A percentile compares a stretch with the other conserved stretches of the same genome.
phyloP scores from a whole-genome alignment of 2,329 filamentous ascomycete species.

The Xylaria hypoxylon region DNA sequence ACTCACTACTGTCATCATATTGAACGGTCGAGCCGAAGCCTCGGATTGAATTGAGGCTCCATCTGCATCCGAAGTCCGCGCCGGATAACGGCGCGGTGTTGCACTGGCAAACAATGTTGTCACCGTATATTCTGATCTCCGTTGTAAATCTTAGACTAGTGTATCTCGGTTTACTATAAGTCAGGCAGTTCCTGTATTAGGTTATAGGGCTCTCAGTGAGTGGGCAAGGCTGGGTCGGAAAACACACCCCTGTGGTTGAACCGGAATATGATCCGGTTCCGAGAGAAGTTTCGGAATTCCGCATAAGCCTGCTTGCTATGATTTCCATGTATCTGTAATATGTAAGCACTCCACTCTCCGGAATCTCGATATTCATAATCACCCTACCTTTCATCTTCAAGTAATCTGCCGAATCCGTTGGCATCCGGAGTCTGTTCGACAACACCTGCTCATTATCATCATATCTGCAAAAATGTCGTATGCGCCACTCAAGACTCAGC shows the following conservation, averaged over 20 bases:
- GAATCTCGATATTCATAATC: not conserved
- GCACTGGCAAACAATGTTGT: too few species aligned
- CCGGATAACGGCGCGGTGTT: slow-evolving; percentile 1
- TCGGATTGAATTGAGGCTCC: not conserved
- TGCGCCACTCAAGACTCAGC: slow-evolving; percentile 1
- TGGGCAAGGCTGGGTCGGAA: not conserved
- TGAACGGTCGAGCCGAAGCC: not conserved
- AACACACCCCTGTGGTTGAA: not conserved
- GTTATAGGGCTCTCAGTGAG: not conserved
- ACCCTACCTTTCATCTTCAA: not conserved
- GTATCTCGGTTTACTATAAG: not conserved
- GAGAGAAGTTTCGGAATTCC: slow-evolving; percentile 3
- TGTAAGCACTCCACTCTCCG: not conserved
- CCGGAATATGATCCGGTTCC: slow-evolving; percentile 6
- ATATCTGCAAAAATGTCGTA: slow-evolving; percentile 13
- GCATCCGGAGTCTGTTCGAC: not conserved
- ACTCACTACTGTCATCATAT: not conserved
- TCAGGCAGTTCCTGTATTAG: not conserved
- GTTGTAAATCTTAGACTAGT: not conserved
- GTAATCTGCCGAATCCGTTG: not conserved
- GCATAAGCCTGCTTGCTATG: not conserved
- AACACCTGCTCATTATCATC: not conserved
- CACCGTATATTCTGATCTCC: not conserved
- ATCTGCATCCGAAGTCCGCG: not conserved
- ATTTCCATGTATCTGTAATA: not conserved